Base-by-base conservation (phyloP, 441 rosid species). In the Gossypium trilobum region DNA sequence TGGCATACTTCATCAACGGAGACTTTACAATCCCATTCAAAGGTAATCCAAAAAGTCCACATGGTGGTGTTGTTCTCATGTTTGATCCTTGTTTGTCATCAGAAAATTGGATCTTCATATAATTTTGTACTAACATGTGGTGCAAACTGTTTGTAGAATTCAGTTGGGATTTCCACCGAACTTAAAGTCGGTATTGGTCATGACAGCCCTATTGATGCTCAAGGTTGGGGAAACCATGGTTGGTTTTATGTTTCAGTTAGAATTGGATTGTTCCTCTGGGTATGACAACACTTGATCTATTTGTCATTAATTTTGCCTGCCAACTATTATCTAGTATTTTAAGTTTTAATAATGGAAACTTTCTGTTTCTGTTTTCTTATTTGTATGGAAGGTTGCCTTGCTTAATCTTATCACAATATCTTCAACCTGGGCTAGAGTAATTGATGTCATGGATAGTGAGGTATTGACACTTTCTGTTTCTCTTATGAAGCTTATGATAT, bases 371-470 rank as follows among this genome's bases (percentile, higher is more conserved):
- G 9, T 44, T 9, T 70, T 33, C 68, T 68, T 46, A 3, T 62
- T 17, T 25, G 56, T 48, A n/a, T 67, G 42, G 79, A 75, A 91
- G 98, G 87, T 93, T 79, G 92, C 95, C 57, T 76, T 93, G 82
- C 96, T 91, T 75, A 93, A 93, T 82, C 90, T 93, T 61, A 88
- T 93, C 0, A 89, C 97, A 56, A 93, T 91, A 66, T 93, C 98
- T 71, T 91, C 96, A 55, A 93, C 98, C 20, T 93, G 98, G 98
- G 96, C 97, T 66, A 87, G 98, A 80, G 78, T 91, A 63, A 93
- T 93, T 73, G 97, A 93, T 78, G 89, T 91, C 65, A 90, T 91
- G 97, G 96, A 91, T 77, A 86, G 74, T 56, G 96, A 93, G 97
- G 98, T 93, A 73, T 73, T 85, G 75, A 56, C 71, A 22, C 71